Percentiles rank a stretch among this genome's conserved stretches.
phyloP scores from a whole-genome alignment of 345 rosid species.

The Toxicodendron radicans region DNA sequence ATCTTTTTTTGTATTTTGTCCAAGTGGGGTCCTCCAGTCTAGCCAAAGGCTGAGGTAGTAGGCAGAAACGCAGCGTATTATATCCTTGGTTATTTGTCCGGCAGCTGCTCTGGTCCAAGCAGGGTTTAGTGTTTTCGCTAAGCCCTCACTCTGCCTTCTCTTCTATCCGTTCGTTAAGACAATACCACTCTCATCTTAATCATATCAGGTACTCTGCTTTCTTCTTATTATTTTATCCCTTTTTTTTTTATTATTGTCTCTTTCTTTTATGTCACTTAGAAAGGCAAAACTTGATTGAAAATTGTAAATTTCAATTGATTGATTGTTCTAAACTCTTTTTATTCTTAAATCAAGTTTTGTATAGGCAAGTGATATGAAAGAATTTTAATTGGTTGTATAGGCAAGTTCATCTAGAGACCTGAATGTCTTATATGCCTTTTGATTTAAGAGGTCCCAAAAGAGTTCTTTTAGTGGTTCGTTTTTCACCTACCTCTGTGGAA shows the following conservation, averaged over 20 bases:
- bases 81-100: background rate
- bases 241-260: background rate
- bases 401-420: too few relatives aligned
- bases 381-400: too few relatives aligned
- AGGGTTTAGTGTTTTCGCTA: background rate
- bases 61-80: background rate
- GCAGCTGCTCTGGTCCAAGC: constrained; percentile 1
- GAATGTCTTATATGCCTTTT: too few relatives aligned
- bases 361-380: too few relatives aligned
- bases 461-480: too few relatives aligned
- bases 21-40: background rate
- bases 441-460: too few relatives aligned
- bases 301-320: background rate
- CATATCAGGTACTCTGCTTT: background rate
- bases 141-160: background rate
- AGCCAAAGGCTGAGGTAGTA: too few relatives aligned
- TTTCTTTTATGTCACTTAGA: background rate
- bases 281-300: background rate
- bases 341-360: background rate
- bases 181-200: background rate
- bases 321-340: background rate
- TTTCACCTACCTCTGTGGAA: too few relatives aligned
- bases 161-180: background rate
- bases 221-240: background rate
- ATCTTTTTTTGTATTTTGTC: too few relatives aligned